Base-by-base conservation (phyloP, 495 filamentous ascomycete species). In the Paragyromitra xinjiangensis region DNA sequence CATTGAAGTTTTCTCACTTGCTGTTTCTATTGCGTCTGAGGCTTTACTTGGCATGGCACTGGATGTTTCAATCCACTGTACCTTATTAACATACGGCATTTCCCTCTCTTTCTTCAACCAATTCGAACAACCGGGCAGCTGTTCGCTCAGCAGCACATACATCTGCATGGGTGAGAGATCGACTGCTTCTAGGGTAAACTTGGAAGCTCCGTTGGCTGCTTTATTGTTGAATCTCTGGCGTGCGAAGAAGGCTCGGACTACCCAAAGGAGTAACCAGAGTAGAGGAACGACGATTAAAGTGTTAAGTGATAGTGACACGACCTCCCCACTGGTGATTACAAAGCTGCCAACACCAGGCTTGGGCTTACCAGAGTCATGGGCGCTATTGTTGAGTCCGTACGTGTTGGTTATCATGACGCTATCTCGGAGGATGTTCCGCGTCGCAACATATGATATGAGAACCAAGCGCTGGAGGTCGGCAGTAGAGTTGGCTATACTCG, bases 351-450 rank as follows among this genome's bases (percentile, higher is more conserved):
- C 24, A n/a, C 55, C 26, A 2, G 9, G 24, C 0, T 34, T 1
- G 9, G 26, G 11, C 8, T 1, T 14, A 16, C 26, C 26, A 9
- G 51, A 12, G 26, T 37, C 9, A 34, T 7, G 9, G 11, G 55
- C 55, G 12, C 3, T 34, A 8, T 37, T 59, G 12, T 12, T 4
- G 26, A 59, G 26, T 1, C 0, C 55, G 24, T 59, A 59, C 24
- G 14, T 37, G 0, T 59, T 7, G 24, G 9, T 29, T 51, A 48
- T 61, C 68, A 71, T 71, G 16, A 24, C 34, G 8, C 16, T 39
- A 24, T 71, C 56, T 40, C 68, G 39, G 1, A 71, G 12, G 44
- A 71, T 61, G 56, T 71, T 58, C 39, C 26, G 68, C 5, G 68
- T 37, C 29, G 55, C 55, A 62, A 71, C 39, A 39, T 48, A 71